Evolutionary conservation across 768 basidiomycete genomes (phyloP).

Genomic region (Glaciozyma martinii): DNA sequence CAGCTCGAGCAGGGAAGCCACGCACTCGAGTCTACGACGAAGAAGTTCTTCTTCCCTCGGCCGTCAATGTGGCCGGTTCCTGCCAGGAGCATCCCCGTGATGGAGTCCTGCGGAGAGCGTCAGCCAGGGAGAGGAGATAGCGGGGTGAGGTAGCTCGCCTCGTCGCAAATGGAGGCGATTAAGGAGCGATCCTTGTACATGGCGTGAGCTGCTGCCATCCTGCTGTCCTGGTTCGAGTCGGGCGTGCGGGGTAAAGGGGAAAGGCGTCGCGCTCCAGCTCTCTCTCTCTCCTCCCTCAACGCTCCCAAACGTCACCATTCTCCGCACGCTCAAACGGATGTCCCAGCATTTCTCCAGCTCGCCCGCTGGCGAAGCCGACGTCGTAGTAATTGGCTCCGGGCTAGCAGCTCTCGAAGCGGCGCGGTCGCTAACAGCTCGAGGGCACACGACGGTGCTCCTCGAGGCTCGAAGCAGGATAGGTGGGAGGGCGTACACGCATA

Average conservation of each 20-base stretch:
- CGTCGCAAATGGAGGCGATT: slow-evolving; percentile 94
- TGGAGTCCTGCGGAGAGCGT: slow-evolving; percentile 63
- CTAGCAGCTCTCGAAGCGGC: slow-evolving; percentile 18
- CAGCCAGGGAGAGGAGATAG: background rate
- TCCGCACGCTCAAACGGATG: too few relatives aligned
- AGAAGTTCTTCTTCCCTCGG: slow-evolving; percentile 92
- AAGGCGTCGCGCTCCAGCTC: too few relatives aligned
- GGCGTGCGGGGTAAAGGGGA: background rate
- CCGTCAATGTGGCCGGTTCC: slow-evolving; percentile 87
- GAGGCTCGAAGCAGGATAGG: slow-evolving; percentile 21
- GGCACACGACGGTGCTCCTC: slow-evolving; percentile 11
- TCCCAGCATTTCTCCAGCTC: too few relatives aligned
- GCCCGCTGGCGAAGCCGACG: background rate
- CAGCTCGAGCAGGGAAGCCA: background rate
- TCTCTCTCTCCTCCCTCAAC: too few relatives aligned
- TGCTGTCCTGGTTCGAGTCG: background rate
- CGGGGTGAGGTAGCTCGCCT: slow-evolving; percentile 47
- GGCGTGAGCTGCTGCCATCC: background rate
- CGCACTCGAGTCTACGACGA: slow-evolving; percentile 87
- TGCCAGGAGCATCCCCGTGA: slow-evolving; percentile 88
- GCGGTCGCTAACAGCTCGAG: background rate
- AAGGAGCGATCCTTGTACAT: slow-evolving; percentile 56
- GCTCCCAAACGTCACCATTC: too few relatives aligned
- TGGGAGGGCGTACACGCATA: slow-evolving; percentile 15
- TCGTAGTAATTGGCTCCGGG: slow-evolving; percentile 18